Percentiles rank a stretch among this genome's conserved stretches.
phyloP scores from a whole-genome alignment of 352 stramenopile genomes.

The Phytophthora parvispora region DNA sequence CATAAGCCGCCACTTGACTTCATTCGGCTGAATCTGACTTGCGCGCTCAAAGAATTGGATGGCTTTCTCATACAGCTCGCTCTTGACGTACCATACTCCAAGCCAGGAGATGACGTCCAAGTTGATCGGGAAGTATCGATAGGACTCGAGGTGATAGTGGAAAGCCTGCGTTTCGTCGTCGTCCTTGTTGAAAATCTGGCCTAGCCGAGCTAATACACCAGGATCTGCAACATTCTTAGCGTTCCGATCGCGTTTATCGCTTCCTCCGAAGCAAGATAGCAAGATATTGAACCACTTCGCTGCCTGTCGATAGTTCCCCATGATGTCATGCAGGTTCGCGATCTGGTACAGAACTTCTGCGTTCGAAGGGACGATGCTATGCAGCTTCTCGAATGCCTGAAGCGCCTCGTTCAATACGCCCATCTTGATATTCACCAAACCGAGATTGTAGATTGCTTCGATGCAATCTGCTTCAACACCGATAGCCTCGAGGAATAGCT shows the following conservation, averaged over 20 bases:
- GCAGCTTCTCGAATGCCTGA: constrained; percentile 97
- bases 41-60: constrained; percentile 98
- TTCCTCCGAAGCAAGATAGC: constrained; percentile 92
- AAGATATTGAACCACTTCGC: constrained; percentile 97
- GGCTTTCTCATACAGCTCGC: constrained; percentile 97
- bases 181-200: constrained; percentile 96
- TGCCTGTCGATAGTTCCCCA: constrained; percentile 88
- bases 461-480: constrained; percentile 96
- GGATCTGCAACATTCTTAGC: constrained; percentile 81
- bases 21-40: constrained; percentile 94
- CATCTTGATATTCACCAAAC: constrained; percentile 92
- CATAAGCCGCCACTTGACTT: constrained; percentile 98
- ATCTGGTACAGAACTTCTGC: constrained; percentile 97
- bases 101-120: constrained; percentile 98
- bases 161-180: constrained; percentile 96
- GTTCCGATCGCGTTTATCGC: constrained; percentile 63
- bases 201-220: constrained; percentile 89
- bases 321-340: constrained; percentile 95
- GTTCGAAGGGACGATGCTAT: constrained; percentile 95
- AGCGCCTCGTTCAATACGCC: constrained; percentile 92
- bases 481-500: constrained; percentile 97
- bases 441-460: constrained; percentile 98
- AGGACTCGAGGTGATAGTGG: constrained; percentile 97
- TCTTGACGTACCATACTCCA: constrained; percentile 98
- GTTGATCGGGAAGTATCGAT: constrained; percentile 96